phyloP scores from a whole-genome alignment of 805 yeast genomes.

The Hanseniaspora opuntiae region DNA sequence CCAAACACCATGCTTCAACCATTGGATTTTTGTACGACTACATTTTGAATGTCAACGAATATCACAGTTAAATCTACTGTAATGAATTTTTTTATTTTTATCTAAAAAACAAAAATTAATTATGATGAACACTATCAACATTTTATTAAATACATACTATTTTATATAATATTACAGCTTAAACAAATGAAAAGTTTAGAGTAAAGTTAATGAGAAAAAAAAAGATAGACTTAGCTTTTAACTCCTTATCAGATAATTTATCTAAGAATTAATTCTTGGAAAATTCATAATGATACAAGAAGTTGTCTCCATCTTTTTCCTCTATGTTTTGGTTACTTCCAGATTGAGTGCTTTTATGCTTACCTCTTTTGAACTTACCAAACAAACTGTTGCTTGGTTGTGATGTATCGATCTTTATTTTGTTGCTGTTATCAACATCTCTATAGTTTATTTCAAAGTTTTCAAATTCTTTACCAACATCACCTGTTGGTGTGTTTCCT shows the following conservation, averaged over 20 bases:
- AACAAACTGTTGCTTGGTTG: background rate
- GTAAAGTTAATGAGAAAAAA: no score
- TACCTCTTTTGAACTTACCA: background rate
- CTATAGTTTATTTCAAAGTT: constrained; percentile 6
- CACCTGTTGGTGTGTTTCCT: background rate
- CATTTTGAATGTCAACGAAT: constrained; percentile 24
- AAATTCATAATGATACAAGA: constrained; percentile 10
- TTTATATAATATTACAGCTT: background rate
- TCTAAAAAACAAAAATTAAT: background rate
- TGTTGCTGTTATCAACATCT: background rate
- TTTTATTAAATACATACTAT: background rate
- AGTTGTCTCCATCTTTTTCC: background rate
- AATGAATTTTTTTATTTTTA: no score
- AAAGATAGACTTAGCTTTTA: no score
- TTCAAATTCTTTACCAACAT: background rate
- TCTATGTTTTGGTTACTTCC: background rate
- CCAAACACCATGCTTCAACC: constrained; percentile 47
- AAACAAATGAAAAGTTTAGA: background rate
- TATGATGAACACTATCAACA: background rate
- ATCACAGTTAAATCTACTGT: constrained; percentile 6
- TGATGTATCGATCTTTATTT: background rate
- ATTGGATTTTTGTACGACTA: constrained; percentile 45
- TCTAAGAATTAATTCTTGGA: background rate
- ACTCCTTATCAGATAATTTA: no score
- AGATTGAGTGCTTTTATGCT: background rate